Percentiles rank a stretch among this genome's conserved stretches.
Evolutionary conservation across 2,329 filamentous ascomycete species (phyloP).

Genomic region (Sporothrix dimorphospora): DNA sequence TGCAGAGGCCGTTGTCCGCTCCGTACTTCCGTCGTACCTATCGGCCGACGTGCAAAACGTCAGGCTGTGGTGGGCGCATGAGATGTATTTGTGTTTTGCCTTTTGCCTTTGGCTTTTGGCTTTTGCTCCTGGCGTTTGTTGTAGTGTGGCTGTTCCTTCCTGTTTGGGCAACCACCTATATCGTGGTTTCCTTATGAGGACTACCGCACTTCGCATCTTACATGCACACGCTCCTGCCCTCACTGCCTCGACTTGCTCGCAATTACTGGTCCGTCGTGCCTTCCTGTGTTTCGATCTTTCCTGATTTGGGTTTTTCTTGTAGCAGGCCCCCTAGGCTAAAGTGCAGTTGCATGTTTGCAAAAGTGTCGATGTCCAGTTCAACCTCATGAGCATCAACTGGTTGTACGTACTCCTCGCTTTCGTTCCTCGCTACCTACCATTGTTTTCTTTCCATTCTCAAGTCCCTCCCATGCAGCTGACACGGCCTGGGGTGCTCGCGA

Average conservation of each 20-base stretch:
- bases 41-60: not conserved
- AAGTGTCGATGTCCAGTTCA: not conserved
- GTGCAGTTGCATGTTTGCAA: not conserved
- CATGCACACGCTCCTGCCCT: not conserved
- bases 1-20: not conserved
- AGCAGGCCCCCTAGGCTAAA: not conserved
- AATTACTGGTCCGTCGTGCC: not conserved
- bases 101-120: not conserved
- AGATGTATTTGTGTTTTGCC: constrained; percentile 7
- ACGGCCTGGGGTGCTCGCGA: not conserved
- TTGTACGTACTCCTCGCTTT: not conserved
- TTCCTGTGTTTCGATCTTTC: constrained; percentile 15
- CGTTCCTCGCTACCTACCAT: not conserved
- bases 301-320: not conserved
- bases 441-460: not conserved
- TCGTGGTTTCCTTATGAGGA: not conserved
- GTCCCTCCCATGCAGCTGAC: not conserved
- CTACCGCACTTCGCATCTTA: not conserved
- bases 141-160: constrained; percentile 15
- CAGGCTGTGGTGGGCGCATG: constrained; percentile 7
- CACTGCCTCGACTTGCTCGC: not conserved
- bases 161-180: constrained; percentile 6
- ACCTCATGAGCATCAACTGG: not conserved
- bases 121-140: not conserved
- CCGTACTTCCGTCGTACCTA: not conserved